Percentiles rank a stretch among this genome's conserved stretches.
phyloP scores from a whole-genome alignment of 2,329 filamentous ascomycete species.

The Curvularia verruculosa region DNA sequence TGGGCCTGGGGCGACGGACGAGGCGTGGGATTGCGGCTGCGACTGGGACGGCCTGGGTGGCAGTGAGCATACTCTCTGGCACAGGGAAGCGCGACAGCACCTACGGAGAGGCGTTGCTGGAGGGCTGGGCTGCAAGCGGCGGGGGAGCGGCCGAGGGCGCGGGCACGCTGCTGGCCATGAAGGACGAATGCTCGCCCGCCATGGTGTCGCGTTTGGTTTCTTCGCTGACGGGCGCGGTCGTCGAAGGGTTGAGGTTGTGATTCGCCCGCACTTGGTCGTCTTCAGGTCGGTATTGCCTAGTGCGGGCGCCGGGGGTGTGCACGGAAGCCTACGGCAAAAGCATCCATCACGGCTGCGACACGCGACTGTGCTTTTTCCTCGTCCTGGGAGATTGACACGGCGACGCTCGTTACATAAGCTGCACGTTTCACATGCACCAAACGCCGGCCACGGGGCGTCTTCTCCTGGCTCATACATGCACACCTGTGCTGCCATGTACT shows the following conservation, averaged over 20 bases:
- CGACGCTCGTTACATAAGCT: slow-evolving; percentile 12
- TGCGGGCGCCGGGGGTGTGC: slow-evolving; percentile 16
- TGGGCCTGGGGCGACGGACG: slow-evolving; percentile 33
- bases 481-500: neutral
- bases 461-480: too few relatives aligned
- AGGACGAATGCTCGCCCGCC: slow-evolving; percentile 49
- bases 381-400: too few relatives aligned
- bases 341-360: slow-evolving; percentile 8
- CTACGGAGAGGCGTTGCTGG: slow-evolving; percentile 43
- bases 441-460: too few relatives aligned
- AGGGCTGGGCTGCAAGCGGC: slow-evolving; percentile 43
- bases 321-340: slow-evolving; percentile 17
- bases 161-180: slow-evolving; percentile 44
- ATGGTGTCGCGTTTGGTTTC: slow-evolving; percentile 28
- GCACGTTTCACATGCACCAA: neutral
- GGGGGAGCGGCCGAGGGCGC: slow-evolving; percentile 35
- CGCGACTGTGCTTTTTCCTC: slow-evolving; percentile 12
- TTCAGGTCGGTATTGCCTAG: slow-evolving; percentile 14
- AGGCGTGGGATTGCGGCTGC: neutral
- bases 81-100: slow-evolving; percentile 23
- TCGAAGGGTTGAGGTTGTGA: slow-evolving; percentile 28
- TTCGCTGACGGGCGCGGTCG: slow-evolving; percentile 10
- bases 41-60: slow-evolving; percentile 31
- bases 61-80: slow-evolving; percentile 15
- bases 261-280: slow-evolving; percentile 18